A percentile compares a stretch with the other conserved stretches of the same genome.
phyloP scores from a whole-genome alignment of 2,329 filamentous ascomycete species.

The Falciphora oryzae region DNA sequence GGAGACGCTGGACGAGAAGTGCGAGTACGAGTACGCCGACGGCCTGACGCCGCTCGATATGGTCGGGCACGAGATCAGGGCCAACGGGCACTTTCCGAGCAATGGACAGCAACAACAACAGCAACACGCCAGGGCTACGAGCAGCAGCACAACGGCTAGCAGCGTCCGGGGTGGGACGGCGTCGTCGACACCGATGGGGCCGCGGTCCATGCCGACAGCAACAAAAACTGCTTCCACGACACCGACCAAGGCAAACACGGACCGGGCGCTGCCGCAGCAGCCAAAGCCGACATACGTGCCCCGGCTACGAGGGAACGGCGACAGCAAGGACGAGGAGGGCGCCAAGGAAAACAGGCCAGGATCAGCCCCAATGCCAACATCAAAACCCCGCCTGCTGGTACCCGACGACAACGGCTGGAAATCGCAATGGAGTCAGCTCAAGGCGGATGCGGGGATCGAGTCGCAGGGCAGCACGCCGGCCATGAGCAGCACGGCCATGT shows the following conservation, averaged over 20 bases:
- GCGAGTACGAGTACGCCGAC: background rate
- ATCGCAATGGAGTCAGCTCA: slow-evolving; percentile 6
- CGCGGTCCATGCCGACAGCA: slow-evolving; percentile 2
- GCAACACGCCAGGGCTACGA: background rate
- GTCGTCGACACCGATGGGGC: slow-evolving; percentile 1
- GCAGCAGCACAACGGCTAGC: too few species aligned
- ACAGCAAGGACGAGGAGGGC: too few species aligned
- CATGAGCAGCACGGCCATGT: slow-evolving; percentile 1
- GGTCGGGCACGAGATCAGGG: too few species aligned
- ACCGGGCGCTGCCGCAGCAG: background rate
- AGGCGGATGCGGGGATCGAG: slow-evolving; percentile 3
- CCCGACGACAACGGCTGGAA: slow-evolving; percentile 4
- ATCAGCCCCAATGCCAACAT: background rate
- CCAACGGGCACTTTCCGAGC: too few species aligned
- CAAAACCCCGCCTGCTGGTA: background rate
- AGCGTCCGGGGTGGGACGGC: background rate
- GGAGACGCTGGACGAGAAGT: slow-evolving; percentile 3
- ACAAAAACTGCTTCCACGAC: background rate
- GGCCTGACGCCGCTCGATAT: too few species aligned
- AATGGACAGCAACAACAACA: background rate
- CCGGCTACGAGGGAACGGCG: too few species aligned
- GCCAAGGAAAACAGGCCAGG: too few species aligned
- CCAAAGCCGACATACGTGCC: background rate
- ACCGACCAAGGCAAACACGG: background rate
- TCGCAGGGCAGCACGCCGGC: slow-evolving; percentile 7